phyloP scores from a whole-genome alignment of 2,329 filamentous ascomycete genomes.

The Pyrenophora graminea region DNA sequence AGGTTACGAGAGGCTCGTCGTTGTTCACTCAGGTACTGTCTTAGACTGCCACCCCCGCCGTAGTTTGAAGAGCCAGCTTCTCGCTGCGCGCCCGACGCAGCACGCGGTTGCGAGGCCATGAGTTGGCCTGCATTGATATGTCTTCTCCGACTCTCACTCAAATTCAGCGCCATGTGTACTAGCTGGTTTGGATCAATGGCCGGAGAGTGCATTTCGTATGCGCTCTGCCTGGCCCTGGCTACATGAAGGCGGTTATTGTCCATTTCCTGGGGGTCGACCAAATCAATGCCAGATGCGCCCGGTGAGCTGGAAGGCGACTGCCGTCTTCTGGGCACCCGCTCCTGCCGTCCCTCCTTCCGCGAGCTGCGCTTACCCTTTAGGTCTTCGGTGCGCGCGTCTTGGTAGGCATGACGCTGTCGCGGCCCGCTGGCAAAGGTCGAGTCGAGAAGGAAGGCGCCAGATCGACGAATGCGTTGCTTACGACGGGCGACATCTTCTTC shows the following conservation, averaged over 20 bases:
- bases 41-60: slow-evolving; percentile 62
- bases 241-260: slow-evolving; percentile 22
- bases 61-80: slow-evolving; percentile 47
- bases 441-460: slow-evolving; percentile 54
- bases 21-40: slow-evolving; percentile 74
- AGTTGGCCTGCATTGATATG: slow-evolving; percentile 63
- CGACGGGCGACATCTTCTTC: slow-evolving; percentile 41
- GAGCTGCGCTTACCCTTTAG: slow-evolving; percentile 46
- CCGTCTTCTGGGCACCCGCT: slow-evolving; percentile 29
- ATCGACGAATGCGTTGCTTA: slow-evolving; percentile 36
- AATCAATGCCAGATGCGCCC: slow-evolving; percentile 6
- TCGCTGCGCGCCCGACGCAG: slow-evolving; percentile 49
- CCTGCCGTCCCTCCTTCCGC: slow-evolving; percentile 43
- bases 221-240: slow-evolving; percentile 24
- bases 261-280: slow-evolving; percentile 9
- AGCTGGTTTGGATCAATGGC: slow-evolving; percentile 85
- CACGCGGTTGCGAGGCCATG: slow-evolving; percentile 54
- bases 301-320: slow-evolving; percentile 24
- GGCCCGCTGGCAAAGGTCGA: slow-evolving; percentile 39
- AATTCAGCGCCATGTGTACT: slow-evolving; percentile 85
- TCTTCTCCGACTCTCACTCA: slow-evolving; percentile 77
- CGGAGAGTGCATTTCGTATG: slow-evolving; percentile 7
- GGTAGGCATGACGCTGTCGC: slow-evolving; percentile 33
- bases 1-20: slow-evolving; percentile 64
- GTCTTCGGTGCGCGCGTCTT: slow-evolving; percentile 34